Base-by-base conservation (phyloP, 2,329 filamentous ascomycete species). In the Stagonosporopsis cucurbitacearum region DNA sequence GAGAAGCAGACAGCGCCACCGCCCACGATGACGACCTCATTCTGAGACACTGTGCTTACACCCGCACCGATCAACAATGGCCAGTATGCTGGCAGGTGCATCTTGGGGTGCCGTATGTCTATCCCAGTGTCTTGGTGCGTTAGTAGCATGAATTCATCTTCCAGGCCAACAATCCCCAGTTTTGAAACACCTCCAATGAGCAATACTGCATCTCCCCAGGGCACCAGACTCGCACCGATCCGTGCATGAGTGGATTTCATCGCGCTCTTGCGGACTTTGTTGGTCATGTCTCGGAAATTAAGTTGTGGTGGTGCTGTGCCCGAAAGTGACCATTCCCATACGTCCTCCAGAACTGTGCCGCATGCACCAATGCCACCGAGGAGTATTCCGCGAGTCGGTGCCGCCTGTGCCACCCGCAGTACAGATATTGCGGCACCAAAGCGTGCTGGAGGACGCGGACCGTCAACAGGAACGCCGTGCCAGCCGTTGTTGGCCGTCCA, bases 1-100 rank as follows among this genome's bases (percentile, higher is more conserved):
- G 91, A 92, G 78, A 96, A 96, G 72, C 92, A 96, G 0, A 92
- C 91, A 15, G 90, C 91, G 33, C 92, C 93, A 15, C 93, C 93
- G 1, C 92, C 92, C 43, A 89, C 74, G 7, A 96, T 77, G 9
- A 91, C 67, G 3, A 92, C 66, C 17, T 82, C 75, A 26, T 80
- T 76, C 37, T 78, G 66, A 25, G 77, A 76, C 0, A 82, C 75
- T 25, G 77, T 69, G 13, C 83, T 74, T 7, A 83, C 78, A 4
- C 86, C 86, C 51, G 87, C 83, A 2, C 93, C 92, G 46, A 92
- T 80, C 45, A 96, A 81, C 6, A 96, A 80, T 12, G 91, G 91
- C 50, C 86, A 78, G 19, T 78, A 77, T 19, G 74, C 74, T 43
- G 47, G 62, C 20, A 66, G 40, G 22, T 64, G 54, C 49, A 73